Base-by-base conservation (phyloP, 306 rosid species). In the Lupinus albus region DNA sequence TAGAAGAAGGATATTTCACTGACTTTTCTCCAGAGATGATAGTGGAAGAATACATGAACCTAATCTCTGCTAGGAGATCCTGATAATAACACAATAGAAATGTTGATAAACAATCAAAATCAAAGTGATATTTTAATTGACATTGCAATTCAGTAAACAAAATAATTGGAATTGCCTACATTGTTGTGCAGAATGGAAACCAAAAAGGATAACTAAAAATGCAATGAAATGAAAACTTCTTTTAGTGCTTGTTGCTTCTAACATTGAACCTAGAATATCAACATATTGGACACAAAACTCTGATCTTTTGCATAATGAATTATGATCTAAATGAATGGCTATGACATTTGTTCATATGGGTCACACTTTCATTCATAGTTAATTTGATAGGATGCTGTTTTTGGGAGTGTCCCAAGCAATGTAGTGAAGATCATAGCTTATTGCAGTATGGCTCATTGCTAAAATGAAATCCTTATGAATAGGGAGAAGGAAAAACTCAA, bases 401-500 rank as follows among this genome's bases (percentile, higher is more conserved):
- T 8, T 97, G 99, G 99, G 97, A 51, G 14, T 90, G 90, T 90
- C 99, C 99, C 99, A 93, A 52, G 96, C 99, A 61, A 93, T 93
- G 86, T 86, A 90, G 82, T 93, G 99, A 67, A 93, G 99, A 80
- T 93, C 97, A n/a, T 93, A 97, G 76, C 90, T 69, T 69, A 84
- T 70, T 7, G 86, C 89, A 0, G 92, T 79, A 67, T 84, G 87
- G 1, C 78, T 83, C n/a, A n/a, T n/a, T n/a, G n/a, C n/a, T n/a
- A n/a, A n/a, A n/a, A n/a, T n/a, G n/a, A n/a, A n/a, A n/a, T n/a
- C n/a, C n/a, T n/a, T n/a, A n/a, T n/a, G n/a, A n/a, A n/a, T n/a
- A n/a, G n/a, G n/a, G n/a, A n/a, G n/a, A n/a, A n/a, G n/a, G n/a
- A n/a, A n/a, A n/a, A n/a, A n/a, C n/a, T n/a, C n/a, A n/a, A n/a